Evolutionary conservation across 1,284 basidiomycete species (phyloP).

Genomic region (Pseudozyma tsukubaensis): DNA sequence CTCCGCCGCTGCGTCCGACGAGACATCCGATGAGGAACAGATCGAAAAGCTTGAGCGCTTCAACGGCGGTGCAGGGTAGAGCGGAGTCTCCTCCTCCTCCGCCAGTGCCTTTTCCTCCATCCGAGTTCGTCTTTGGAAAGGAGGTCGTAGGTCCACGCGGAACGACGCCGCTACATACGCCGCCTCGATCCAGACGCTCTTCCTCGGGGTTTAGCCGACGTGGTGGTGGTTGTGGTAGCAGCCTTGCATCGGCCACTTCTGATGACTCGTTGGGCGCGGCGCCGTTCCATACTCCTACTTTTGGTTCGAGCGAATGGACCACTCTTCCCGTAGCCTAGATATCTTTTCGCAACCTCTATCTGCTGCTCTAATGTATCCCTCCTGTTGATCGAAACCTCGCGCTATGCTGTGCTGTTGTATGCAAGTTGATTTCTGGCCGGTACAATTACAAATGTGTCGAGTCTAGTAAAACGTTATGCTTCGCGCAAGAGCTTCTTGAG

Average conservation of each 20-base stretch:
- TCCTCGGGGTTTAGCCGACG: constrained; percentile 5
- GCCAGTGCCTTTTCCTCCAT: constrained; percentile 14
- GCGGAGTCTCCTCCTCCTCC: constrained; percentile 3
- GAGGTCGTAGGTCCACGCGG: constrained; percentile 2
- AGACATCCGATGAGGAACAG: constrained; percentile 26
- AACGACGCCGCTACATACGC: constrained; percentile 14
- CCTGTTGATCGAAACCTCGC: background rate
- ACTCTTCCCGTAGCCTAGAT: constrained; percentile 16
- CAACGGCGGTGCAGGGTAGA: background rate
- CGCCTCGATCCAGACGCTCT: constrained; percentile 16
- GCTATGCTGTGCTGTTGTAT: too few relatives aligned
- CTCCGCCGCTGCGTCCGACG: constrained; percentile 29
- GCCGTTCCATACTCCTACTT: constrained; percentile 37
- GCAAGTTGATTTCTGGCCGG: constrained; percentile 1
- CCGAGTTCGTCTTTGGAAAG: background rate
- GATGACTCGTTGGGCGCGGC: constrained; percentile 6
- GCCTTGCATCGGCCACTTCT: constrained; percentile 14
- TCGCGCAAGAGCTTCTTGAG: constrained; percentile 46
- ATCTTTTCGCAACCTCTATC: too few relatives aligned
- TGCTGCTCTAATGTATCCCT: background rate
- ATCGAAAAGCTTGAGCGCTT: constrained; percentile 30
- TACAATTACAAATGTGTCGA: constrained; percentile 35
- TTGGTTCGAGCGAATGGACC: constrained; percentile 23
- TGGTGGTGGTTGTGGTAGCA: constrained; percentile 16
- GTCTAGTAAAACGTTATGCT: constrained; percentile 16